Percentiles rank a stretch among this genome's conserved stretches.
Evolutionary conservation across 176 grass and related monocot genomes (phyloP).

Genomic region (Oryza australiensis): DNA sequence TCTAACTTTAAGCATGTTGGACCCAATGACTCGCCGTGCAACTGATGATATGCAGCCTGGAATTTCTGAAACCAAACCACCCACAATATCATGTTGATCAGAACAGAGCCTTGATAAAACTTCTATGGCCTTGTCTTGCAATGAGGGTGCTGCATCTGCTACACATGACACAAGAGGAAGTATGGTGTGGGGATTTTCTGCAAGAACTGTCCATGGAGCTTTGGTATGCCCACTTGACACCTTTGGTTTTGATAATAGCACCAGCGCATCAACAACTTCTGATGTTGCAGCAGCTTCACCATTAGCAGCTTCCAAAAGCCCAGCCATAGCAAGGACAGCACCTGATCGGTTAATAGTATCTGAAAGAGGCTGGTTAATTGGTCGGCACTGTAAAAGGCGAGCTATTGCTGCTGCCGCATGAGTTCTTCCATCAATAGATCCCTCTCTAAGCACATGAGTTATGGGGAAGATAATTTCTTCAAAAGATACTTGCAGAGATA

Average conservation of each 20-base stretch:
- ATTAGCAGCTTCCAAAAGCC: constrained; percentile 77
- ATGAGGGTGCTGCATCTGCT: constrained; percentile 72
- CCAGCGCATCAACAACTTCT: constrained; percentile 97
- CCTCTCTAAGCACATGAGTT: constrained; percentile 82
- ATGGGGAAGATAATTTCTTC: constrained; percentile 76
- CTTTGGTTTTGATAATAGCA: constrained; percentile 83
- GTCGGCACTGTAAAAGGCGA: constrained; percentile 69
- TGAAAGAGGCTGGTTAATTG: constrained; percentile 64
- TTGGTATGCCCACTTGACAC: constrained; percentile 69
- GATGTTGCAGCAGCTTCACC: constrained; percentile 72
- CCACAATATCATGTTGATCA: constrained; percentile 75
- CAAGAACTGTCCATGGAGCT: constrained; percentile 87
- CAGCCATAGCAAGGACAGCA: constrained; percentile 79
- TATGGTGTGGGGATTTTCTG: constrained; percentile 87
- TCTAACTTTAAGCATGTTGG: constrained; percentile 79
- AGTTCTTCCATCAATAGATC: constrained; percentile 88
- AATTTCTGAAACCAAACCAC: constrained; percentile 81
- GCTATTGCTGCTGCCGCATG: constrained; percentile 92
- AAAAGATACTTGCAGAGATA: constrained; percentile 69
- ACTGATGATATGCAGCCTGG: constrained; percentile 74
- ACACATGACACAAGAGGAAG: constrained; percentile 86
- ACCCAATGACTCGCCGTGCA: constrained; percentile 68
- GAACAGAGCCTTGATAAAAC: constrained; percentile 82
- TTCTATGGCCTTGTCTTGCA: constrained; percentile 99
- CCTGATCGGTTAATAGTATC: constrained; percentile 85